Conservation (phyloP, 371 early-diverging fungal species). For the Entomophthora muscae region DNA sequence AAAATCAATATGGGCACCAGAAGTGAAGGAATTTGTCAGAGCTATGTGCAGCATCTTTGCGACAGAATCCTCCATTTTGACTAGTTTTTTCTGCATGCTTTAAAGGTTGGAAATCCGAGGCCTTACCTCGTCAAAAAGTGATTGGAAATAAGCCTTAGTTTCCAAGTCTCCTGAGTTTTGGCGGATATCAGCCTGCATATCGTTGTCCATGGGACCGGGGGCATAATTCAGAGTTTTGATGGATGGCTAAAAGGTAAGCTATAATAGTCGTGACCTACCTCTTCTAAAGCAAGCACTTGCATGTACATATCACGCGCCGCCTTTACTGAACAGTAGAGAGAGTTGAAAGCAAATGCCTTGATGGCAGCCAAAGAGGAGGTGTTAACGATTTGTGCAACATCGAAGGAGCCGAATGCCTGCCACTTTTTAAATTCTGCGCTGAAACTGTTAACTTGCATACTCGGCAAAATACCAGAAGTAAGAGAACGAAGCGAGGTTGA, state of each 20-base stretch:
- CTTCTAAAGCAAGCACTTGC: slow-evolving; percentile 41
- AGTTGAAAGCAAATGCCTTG: slow-evolving; percentile 58
- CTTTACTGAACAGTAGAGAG: slow-evolving; percentile 70
- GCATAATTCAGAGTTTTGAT: slow-evolving; percentile 68
- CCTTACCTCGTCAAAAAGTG: slow-evolving; percentile 36
- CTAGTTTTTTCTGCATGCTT: slow-evolving; percentile 34
- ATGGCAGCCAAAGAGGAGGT: slow-evolving; percentile 74
- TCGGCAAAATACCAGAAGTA: slow-evolving; percentile 22
- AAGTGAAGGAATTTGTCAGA: slow-evolving; percentile 29
- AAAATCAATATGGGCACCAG: slow-evolving; percentile 68
- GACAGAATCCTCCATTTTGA: slow-evolving; percentile 52
- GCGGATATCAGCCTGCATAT: slow-evolving; percentile 67
- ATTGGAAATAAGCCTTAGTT: slow-evolving; percentile 33
- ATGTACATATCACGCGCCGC: slow-evolving; percentile 74
- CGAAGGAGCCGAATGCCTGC: neutral
- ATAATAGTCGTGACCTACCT: slow-evolving; percentile 3
- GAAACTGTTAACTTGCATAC: slow-evolving; percentile 8
- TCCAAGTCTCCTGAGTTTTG: slow-evolving; percentile 48
- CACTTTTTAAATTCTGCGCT: slow-evolving; percentile 5
- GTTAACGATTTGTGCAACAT: slow-evolving; percentile 31
- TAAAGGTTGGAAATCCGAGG: slow-evolving; percentile 7
- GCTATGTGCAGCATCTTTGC: slow-evolving; percentile 32
- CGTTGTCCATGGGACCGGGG: slow-evolving; percentile 79
- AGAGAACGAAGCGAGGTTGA: slow-evolving; percentile 35
- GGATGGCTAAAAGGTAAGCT: slow-evolving; percentile 8